These are phyloP conservation scores for Fusarium azukiicola DNA, from an alignment of 2,329 filamentous ascomycete genomes.

Conservation along the genomic window DNA sequence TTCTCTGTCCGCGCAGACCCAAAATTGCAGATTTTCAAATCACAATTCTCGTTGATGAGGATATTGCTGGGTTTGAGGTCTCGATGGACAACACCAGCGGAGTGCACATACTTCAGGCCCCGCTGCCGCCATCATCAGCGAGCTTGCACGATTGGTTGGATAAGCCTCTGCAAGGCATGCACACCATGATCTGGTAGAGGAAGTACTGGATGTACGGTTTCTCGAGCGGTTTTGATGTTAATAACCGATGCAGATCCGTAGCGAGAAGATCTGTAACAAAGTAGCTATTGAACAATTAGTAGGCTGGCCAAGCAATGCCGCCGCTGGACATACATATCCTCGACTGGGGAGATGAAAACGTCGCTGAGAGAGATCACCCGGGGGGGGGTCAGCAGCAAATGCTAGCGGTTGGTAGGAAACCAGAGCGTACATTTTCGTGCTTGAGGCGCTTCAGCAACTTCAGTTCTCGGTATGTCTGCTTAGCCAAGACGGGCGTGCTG, in stretches of 20 bases:
- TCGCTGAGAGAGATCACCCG: conserved; percentile 99
- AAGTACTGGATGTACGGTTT: conserved; percentile 99
- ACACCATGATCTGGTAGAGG: conserved; percentile 98
- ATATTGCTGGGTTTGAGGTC: conserved; percentile 99
- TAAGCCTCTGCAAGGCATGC: too few species aligned
- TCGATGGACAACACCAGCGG: conserved; percentile 97
- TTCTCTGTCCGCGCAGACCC: conserved; percentile 98
- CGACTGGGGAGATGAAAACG: conserved; percentile 99
- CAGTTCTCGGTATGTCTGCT: conserved; percentile 98
- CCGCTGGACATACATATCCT: conserved; percentile 90
- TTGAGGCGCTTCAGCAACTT: conserved; percentile 98
- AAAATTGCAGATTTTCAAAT: conserved; percentile 99
- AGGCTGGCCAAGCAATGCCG: conserved; percentile 20
- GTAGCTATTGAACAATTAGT: conserved; percentile 80
- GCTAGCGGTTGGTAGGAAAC: too few species aligned
- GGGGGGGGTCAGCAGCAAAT: conserved; percentile 25
- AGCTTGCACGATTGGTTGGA: too few species aligned
- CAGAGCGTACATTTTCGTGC: conserved; percentile 93
- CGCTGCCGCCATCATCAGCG: conserved; percentile 77
- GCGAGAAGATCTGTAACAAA: conserved; percentile 99
- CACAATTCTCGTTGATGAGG: conserved; percentile 99
- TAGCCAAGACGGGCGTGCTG: conserved; percentile 98
- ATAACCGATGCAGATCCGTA: conserved; percentile 96
- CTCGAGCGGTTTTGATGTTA: conserved; percentile 97
- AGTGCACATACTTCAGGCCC: conserved; percentile 99